Conservation (phyloP, 108 stramenopile genomes). For the Ochromonas danica region DNA sequence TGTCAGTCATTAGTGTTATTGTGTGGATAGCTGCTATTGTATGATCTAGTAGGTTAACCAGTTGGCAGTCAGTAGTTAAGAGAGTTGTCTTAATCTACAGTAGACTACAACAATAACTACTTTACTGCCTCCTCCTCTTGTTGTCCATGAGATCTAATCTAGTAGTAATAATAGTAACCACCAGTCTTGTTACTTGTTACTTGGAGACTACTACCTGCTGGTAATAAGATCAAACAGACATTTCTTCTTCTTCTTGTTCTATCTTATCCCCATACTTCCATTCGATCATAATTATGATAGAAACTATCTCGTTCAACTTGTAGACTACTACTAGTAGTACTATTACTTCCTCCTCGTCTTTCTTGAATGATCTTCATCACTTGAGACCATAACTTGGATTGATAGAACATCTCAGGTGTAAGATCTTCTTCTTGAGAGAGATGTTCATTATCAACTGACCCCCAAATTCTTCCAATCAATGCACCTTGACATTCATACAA, state of each 20-base stretch:
- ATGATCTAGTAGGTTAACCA: too few relatives aligned
- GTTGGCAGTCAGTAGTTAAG: too few relatives aligned
- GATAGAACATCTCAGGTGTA: neutral
- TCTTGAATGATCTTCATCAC: neutral
- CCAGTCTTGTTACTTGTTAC: neutral
- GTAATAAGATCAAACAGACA: neutral
- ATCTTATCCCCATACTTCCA: slow-evolving; percentile 29
- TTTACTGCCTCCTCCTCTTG: neutral
- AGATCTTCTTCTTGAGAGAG: neutral
- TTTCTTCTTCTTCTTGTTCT: neutral
- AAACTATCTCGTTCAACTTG: too few relatives aligned
- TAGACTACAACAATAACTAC: neutral
- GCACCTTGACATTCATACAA: neutral
- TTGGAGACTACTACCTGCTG: neutral
- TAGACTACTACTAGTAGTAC: neutral
- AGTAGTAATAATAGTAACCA: neutral
- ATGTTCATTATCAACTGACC: neutral
- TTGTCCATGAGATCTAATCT: too few relatives aligned
- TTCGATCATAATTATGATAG: slow-evolving; percentile 22
- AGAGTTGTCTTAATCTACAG: neutral
- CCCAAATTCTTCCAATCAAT: neutral
- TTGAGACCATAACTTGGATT: neutral
- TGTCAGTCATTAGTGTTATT: too few relatives aligned
- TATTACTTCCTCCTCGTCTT: neutral
- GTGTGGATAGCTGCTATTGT: too few relatives aligned